Evolutionary conservation across 768 basidiomycete genomes (phyloP), one percentile per base, ranked within the genome.

Genomic region (Hemileccinum impolitum): DNA sequence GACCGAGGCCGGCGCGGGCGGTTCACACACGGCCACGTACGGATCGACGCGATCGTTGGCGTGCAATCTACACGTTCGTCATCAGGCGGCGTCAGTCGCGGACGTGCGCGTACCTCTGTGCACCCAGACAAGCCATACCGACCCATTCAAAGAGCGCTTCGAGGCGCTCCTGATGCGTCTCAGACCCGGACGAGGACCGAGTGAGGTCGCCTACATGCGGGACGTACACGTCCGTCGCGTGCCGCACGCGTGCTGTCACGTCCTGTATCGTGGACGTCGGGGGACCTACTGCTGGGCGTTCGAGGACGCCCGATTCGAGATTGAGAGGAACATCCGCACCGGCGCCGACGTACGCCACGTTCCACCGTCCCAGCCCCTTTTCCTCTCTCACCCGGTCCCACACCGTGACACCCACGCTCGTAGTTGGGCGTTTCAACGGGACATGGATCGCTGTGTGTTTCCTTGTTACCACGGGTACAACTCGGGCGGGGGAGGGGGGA

Each of bases 21-120:
- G 66, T 18, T 78, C 75, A 61, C 88, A 90, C 10, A 86, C 69
- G 1, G 84, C 80, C 10, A 88, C 74, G 51, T 79, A 89, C 10
- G 87, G 81, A 54, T 87, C 82, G 23, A 81, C 79, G 39, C 79
- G 75, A 55, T 88, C 86, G 55, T 80, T 80, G 4, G 72, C 78
- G 32, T 70, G 63, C 5, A 90, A 61, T 57, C 87, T 90, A 23
- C 23, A 23, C n/a, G n/a, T n/a, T n/a, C n/a, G n/a, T n/a, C n/a
- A n/a, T n/a, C n/a, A n/a, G n/a, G n/a, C n/a, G n/a, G n/a, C n/a
- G n/a, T n/a, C n/a, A n/a, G n/a, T n/a, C 39, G 34, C 25, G 15
- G 18, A 18, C 21, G 43, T 35, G 21, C 41, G 53, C 51, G 6
- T 51, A 84, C 87, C 87, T 73, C 60, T 85, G 83, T 2, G 87